Base-by-base conservation (phyloP, 1,284 basidiomycete species). In the Jaminaea rosea region DNA sequence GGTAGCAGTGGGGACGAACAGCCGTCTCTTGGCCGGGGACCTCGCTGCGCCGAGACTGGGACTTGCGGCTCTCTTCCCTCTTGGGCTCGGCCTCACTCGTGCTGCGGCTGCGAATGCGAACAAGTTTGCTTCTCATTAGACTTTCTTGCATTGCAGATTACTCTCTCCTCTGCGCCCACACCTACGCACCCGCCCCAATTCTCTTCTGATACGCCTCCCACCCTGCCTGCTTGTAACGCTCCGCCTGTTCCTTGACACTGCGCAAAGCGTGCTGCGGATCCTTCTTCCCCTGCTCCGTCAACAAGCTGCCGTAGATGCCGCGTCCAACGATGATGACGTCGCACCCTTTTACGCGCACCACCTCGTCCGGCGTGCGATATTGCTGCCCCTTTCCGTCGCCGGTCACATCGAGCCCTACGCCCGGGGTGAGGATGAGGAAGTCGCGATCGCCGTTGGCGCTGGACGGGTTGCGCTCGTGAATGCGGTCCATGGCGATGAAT, bases 291-390 rank as follows among this genome's bases (percentile, higher is more conserved):
- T n/a, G n/a, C n/a, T n/a, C n/a, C 1, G 54, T 59, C 46, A 72
- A 61, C 42, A 73, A 44, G 3, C 67, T 52, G 15, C 88, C 89
- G 75, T 96, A 94, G 47, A 99, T 86, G 0, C 93, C 94, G 52
- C 94, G 79, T 13, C 94, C 94, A 32, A 99, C 94, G 60, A 99
- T 98, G 71, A 98, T 98, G 26, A 98, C 82, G 77, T 99, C 94
- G 74, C 88, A 90, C n/a, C 90, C 92, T 41, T 81, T 83, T 46
- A 87, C 82, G 31, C 82, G 74, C 15, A 99, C 79, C 21, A 94
- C 93, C 74, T 93, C 80, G 29, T 81, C 77, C 0, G 94, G 94
- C 2, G 91, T 93, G 51, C 91, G 80, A 76, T 99, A 99, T 75
- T 96, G 91, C 76, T 99, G 94, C 13, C 93, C 94, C 83, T 93